Evolutionary conservation across 2,329 filamentous ascomycete species (phyloP).

Genomic region (Colletotrichum cereale): DNA sequence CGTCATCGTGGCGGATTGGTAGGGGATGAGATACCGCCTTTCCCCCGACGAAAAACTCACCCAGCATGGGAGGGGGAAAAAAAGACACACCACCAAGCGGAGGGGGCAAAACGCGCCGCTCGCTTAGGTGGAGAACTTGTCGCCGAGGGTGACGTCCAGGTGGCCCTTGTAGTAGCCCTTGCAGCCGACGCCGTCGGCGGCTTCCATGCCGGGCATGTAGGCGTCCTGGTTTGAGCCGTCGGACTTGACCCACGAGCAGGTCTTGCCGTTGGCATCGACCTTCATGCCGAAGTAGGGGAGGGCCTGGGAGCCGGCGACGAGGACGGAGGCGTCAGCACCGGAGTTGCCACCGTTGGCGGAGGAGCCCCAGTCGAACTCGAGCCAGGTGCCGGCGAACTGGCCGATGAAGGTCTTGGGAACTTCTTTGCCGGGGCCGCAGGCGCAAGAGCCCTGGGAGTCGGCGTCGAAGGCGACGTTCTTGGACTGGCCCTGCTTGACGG

Average conservation of each 20-base stretch:
- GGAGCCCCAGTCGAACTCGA: slow-evolving; percentile 64
- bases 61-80: not conserved
- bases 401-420: slow-evolving; percentile 54
- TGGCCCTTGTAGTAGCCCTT: slow-evolving; percentile 50
- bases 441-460: slow-evolving; percentile 63
- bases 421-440: slow-evolving; percentile 52
- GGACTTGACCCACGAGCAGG: slow-evolving; percentile 57
- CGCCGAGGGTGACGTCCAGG: slow-evolving; percentile 51
- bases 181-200: slow-evolving; percentile 55
- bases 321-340: slow-evolving; percentile 63
- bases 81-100: not conserved
- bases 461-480: slow-evolving; percentile 59
- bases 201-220: slow-evolving; percentile 54
- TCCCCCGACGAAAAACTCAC: slow-evolving; percentile 31
- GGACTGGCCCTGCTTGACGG: slow-evolving; percentile 50
- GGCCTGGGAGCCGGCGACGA: slow-evolving; percentile 55
- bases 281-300: slow-evolving; percentile 51
- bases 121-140: slow-evolving; percentile 39
- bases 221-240: slow-evolving; percentile 51
- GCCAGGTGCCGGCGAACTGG: slow-evolving; percentile 60
- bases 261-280: slow-evolving; percentile 54
- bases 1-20: slow-evolving; percentile 24
- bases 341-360: slow-evolving; percentile 61
- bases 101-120: too few species aligned
- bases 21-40: not conserved